Percentiles rank a stretch among this genome's conserved stretches.
Evolutionary conservation across 805 yeast species (phyloP).

Genomic region (Saccharomycopsis olivae): DNA sequence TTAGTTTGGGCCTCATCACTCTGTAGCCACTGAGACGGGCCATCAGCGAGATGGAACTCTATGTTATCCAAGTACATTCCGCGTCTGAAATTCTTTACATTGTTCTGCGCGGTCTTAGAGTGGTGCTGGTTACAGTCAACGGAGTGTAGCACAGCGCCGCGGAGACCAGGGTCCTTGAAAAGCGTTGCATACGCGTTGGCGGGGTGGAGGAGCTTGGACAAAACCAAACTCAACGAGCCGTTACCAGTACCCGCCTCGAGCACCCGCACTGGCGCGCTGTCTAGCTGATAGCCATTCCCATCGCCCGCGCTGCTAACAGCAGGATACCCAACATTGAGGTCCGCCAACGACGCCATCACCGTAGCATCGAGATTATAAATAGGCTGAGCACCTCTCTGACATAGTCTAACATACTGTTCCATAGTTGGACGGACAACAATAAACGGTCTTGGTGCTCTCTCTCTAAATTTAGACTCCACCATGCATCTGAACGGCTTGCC

Average conservation of each 20-base stretch:
- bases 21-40: conserved; percentile 33
- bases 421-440: conserved; percentile 26
- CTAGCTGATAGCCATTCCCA: conserved; percentile 4
- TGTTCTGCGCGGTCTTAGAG: conserved; percentile 31
- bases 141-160: conserved; percentile 38
- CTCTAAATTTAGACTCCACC: conserved; percentile 12
- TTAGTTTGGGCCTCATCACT: conserved; percentile 2
- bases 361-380: conserved; percentile 41
- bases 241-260: conserved; percentile 49
- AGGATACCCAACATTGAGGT: conserved; percentile 35
- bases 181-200: conserved; percentile 30
- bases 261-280: conserved; percentile 27
- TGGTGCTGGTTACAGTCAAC: conserved; percentile 33
- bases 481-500: conserved; percentile 29
- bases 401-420: conserved; percentile 35
- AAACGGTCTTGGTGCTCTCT: not conserved
- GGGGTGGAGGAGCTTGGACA: conserved; percentile 32
- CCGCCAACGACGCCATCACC: conserved; percentile 36
- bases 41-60: conserved; percentile 32
- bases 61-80: conserved; percentile 37
- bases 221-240: conserved; percentile 38
- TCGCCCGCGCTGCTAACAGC: conserved; percentile 15
- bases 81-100: conserved; percentile 29
- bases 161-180: conserved; percentile 18
- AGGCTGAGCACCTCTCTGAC: conserved; percentile 38